phyloP scores from a whole-genome alignment of 2,329 filamentous ascomycete genomes.

The Aspergillus tamarii region DNA sequence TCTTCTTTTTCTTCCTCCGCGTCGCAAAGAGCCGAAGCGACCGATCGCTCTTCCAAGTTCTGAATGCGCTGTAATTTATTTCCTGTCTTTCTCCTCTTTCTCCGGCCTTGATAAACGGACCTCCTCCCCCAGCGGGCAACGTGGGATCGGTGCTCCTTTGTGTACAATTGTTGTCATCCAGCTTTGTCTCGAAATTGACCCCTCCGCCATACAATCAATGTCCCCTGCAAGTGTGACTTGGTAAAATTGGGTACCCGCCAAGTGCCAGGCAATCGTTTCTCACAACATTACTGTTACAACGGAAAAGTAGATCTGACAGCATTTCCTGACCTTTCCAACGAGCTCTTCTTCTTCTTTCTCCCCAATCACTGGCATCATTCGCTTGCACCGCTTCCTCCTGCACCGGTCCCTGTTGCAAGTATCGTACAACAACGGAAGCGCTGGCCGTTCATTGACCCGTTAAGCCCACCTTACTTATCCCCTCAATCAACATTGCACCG shows the following conservation, averaged over 20 bases:
- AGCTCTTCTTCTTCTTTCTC: background rate
- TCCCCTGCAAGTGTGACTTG: conserved; percentile 22
- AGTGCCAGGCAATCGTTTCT: conserved; percentile 8
- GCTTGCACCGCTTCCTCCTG: background rate
- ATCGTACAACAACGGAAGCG: conserved; percentile 13
- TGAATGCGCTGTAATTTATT: background rate
- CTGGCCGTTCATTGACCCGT: conserved; percentile 14
- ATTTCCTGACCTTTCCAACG: background rate
- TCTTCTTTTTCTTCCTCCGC: conserved; percentile 1
- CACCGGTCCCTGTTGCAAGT: conserved; percentile 11
- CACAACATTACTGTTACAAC: conserved; percentile 1
- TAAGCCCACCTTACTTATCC: conserved; percentile 8
- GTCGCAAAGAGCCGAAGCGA: conserved; percentile 5
- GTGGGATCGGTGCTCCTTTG: background rate
- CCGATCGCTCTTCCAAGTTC: conserved; percentile 1
- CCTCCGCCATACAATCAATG: conserved; percentile 6
- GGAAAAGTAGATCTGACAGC: background rate
- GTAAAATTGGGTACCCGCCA: conserved; percentile 23
- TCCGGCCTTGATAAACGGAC: background rate
- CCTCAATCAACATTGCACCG: background rate
- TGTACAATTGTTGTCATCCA: conserved; percentile 8
- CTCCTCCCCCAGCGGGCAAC: background rate
- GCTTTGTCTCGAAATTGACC: background rate
- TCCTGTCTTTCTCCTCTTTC: background rate
- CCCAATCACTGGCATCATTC: background rate